Conservation (phyloP, 1,284 basidiomycete genomes). For the Amylostereum chailletii region DNA sequence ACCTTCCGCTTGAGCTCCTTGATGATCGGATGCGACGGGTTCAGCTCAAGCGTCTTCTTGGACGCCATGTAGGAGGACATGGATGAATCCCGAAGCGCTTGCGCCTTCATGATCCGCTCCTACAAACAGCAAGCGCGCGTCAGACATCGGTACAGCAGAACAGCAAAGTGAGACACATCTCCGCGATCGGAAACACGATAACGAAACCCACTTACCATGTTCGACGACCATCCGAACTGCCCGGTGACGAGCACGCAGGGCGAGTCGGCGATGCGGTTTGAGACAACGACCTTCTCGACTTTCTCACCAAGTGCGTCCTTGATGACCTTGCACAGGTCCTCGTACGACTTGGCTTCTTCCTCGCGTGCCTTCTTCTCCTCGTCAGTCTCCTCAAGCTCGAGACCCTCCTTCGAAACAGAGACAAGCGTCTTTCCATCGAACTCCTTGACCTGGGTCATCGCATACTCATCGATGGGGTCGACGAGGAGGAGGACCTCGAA, state of each 20-base stretch:
- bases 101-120: constrained; percentile 99
- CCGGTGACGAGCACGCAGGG: constrained; percentile 97
- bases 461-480: constrained; percentile 98
- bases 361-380: constrained; percentile 94
- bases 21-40: constrained; percentile 91
- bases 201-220: constrained; percentile 62
- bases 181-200: too few relatives aligned
- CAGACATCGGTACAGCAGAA: constrained; percentile 8
- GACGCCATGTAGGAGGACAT: constrained; percentile 99
- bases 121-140: constrained; percentile 18
- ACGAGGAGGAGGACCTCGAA: constrained; percentile 97
- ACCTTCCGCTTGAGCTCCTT: constrained; percentile 96
- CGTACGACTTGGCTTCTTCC: constrained; percentile 79
- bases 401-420: constrained; percentile 98
- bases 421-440: constrained; percentile 98
- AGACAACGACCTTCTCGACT: constrained; percentile 99
- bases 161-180: neutral
- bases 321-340: constrained; percentile 88
- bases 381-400: constrained; percentile 98
- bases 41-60: constrained; percentile 99
- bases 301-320: constrained; percentile 99
- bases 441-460: constrained; percentile 98
- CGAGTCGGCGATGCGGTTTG: constrained; percentile 95
- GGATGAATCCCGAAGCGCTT: constrained; percentile 95
- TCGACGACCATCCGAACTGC: constrained; percentile 99